phyloP scores from a whole-genome alignment of 495 filamentous ascomycete genomes.

The Usnea hakonensis region DNA sequence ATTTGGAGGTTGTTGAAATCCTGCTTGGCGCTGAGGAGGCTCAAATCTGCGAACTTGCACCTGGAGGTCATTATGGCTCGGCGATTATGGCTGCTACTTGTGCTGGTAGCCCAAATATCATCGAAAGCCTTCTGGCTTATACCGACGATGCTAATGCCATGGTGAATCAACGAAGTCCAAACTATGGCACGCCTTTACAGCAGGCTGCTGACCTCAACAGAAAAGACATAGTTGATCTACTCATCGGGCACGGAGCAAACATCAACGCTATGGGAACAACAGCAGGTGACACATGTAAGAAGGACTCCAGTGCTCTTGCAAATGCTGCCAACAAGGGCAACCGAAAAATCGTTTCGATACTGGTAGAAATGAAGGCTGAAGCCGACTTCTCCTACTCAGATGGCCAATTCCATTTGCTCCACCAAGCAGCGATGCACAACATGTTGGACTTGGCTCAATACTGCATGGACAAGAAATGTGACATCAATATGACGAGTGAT shows the following conservation, averaged over 20 bases:
- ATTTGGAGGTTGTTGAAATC: constrained; percentile 7
- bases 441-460: constrained; percentile 4
- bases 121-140: constrained; percentile 3
- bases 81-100: constrained; percentile 10
- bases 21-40: background rate
- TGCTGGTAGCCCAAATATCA: constrained; percentile 4
- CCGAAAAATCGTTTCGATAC: constrained; percentile 5
- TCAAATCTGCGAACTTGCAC: background rate
- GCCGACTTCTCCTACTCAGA: constrained; percentile 3
- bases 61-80: constrained; percentile 13
- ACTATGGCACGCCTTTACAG: constrained; percentile 10
- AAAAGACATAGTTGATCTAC: constrained; percentile 8
- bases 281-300: background rate
- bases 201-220: background rate
- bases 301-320: constrained; percentile 9
- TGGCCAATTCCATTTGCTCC: constrained; percentile 5
- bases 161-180: constrained; percentile 3
- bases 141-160: background rate
- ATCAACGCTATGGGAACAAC: constrained; percentile 3
- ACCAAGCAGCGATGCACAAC: constrained; percentile 8
- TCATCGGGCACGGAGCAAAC: constrained; percentile 4
- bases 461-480: constrained; percentile 5
- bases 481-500: constrained; percentile 7
- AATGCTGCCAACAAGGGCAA: background rate
- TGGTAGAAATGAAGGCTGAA: constrained; percentile 1